A percentile compares a stretch with the other conserved stretches of the same genome.
phyloP scores from a whole-genome alignment of 208 protist species.

The Strigomonas galati region DNA sequence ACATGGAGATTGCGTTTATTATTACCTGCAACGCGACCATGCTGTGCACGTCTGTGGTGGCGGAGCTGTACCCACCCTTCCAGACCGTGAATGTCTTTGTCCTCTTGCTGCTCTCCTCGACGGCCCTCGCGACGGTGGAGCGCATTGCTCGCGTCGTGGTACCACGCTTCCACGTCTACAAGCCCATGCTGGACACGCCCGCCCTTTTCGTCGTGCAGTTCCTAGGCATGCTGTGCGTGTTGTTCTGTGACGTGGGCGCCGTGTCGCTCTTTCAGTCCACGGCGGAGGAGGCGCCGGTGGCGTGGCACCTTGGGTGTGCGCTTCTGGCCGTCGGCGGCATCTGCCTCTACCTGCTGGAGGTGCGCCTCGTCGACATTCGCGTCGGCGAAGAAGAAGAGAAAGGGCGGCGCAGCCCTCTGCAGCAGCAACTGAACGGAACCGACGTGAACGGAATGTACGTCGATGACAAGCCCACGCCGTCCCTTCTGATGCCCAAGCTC shows the following conservation, averaged over 20 bases:
- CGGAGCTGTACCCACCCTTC: constrained; percentile 35
- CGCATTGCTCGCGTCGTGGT: constrained; percentile 19
- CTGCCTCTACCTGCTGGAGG: constrained; percentile 40
- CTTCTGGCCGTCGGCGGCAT: constrained; percentile 47
- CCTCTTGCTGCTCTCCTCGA: constrained; percentile 20
- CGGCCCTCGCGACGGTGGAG: constrained; percentile 23
- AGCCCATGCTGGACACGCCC: constrained; percentile 26
- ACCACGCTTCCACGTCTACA: constrained; percentile 42
- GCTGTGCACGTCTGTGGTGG: constrained; percentile 31
- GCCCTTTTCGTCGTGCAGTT: constrained; percentile 41
- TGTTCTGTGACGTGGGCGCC: constrained; percentile 25
- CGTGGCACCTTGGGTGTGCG: constrained; percentile 51
- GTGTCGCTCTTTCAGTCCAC: constrained; percentile 27
- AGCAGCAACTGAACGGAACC: too few relatives aligned
- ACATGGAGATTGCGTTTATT: constrained; percentile 30
- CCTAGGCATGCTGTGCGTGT: constrained; percentile 33
- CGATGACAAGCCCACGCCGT: too few relatives aligned
- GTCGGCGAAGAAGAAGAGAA: neutral
- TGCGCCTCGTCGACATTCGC: constrained; percentile 30
- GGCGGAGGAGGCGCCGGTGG: constrained; percentile 23
- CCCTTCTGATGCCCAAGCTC: too few relatives aligned
- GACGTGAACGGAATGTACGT: too few relatives aligned
- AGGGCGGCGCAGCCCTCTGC: neutral
- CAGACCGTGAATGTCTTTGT: constrained; percentile 28
- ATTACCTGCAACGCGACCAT: constrained; percentile 31